phyloP scores from a whole-genome alignment of 768 basidiomycete species.

The Sistotremastrum suecicum region DNA sequence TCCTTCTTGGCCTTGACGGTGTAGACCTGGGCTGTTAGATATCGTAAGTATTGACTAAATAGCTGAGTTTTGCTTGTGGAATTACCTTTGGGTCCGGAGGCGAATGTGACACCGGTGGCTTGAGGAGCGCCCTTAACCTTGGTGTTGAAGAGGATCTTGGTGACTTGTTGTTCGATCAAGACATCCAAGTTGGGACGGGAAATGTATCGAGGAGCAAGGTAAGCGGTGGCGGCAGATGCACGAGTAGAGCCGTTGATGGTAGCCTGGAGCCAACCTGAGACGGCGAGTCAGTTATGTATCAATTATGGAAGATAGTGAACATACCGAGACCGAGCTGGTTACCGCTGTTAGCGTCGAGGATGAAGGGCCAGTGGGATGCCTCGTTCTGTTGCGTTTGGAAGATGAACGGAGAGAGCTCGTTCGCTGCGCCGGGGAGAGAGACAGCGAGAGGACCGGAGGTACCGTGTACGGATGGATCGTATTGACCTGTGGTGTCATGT shows the following conservation, averaged over 20 bases:
- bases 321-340: slow-evolving; percentile 12
- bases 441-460: slow-evolving; percentile 9
- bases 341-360: slow-evolving; percentile 12
- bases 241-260: slow-evolving; percentile 7
- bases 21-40: slow-evolving; percentile 1
- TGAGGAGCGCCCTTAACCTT: too few relatives aligned
- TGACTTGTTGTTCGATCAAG: slow-evolving; percentile 4
- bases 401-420: slow-evolving; percentile 1
- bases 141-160: not conserved
- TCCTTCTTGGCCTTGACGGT: slow-evolving; percentile 1
- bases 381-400: slow-evolving; percentile 6
- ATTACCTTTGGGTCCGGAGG: too few relatives aligned
- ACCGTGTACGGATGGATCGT: slow-evolving; percentile 13
- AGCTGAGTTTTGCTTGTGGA: too few relatives aligned
- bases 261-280: slow-evolving; percentile 6
- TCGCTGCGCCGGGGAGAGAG: slow-evolving; percentile 7
- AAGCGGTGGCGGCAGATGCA: slow-evolving; percentile 6
- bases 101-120: too few relatives aligned
- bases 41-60: too few relatives aligned
- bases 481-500: slow-evolving; percentile 11
- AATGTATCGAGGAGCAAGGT: slow-evolving; percentile 4
- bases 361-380: slow-evolving; percentile 13
- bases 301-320: not conserved
- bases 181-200: slow-evolving; percentile 10
- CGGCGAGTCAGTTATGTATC: not conserved